Evolutionary conservation across 2,329 filamentous ascomycete genomes (phyloP).

Genomic region (Myriosclerotinia curreyana): DNA sequence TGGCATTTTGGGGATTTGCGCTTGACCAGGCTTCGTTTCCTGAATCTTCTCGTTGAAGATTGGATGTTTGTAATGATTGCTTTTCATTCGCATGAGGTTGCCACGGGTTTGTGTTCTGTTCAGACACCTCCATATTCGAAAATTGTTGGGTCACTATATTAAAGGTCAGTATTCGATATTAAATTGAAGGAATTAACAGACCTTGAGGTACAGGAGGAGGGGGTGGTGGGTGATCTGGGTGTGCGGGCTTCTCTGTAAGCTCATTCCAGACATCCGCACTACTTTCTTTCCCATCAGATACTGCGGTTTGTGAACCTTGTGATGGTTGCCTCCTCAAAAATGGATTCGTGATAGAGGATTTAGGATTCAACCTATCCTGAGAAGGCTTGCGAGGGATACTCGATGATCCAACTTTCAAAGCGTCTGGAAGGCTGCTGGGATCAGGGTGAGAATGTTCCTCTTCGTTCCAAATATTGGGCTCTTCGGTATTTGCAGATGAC

Average conservation of each 20-base stretch:
- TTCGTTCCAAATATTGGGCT: slow-evolving; percentile 32
- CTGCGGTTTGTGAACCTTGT: slow-evolving; percentile 20
- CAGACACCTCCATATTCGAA: slow-evolving; percentile 31
- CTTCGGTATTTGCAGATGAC: slow-evolving; percentile 25
- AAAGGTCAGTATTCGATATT: neutral
- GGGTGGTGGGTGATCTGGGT: slow-evolving; percentile 24
- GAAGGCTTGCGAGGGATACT: slow-evolving; percentile 31
- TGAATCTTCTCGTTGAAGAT: slow-evolving; percentile 30
- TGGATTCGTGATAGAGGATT: slow-evolving; percentile 36
- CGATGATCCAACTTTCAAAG: slow-evolving; percentile 33
- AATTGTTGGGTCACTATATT: slow-evolving; percentile 30
- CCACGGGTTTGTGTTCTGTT: slow-evolving; percentile 38
- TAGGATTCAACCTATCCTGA: slow-evolving; percentile 29
- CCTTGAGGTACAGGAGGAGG: slow-evolving; percentile 29
- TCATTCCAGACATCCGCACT: slow-evolving; percentile 36
- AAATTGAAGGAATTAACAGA: slow-evolving; percentile 15
- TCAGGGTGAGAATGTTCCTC: slow-evolving; percentile 20
- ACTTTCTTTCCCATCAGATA: slow-evolving; percentile 30
- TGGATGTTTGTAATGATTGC: slow-evolving; percentile 27
- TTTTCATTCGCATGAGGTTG: slow-evolving; percentile 32
- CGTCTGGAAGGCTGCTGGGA: slow-evolving; percentile 30
- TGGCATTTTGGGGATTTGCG: neutral
- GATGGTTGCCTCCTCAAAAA: slow-evolving; percentile 32
- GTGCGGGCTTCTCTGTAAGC: slow-evolving; percentile 24
- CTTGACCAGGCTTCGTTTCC: slow-evolving; percentile 36